These are phyloP conservation scores for Diplosphaera chodatii DNA, from an alignment of 139 green algal genomes.

Conservation along the genomic window DNA sequence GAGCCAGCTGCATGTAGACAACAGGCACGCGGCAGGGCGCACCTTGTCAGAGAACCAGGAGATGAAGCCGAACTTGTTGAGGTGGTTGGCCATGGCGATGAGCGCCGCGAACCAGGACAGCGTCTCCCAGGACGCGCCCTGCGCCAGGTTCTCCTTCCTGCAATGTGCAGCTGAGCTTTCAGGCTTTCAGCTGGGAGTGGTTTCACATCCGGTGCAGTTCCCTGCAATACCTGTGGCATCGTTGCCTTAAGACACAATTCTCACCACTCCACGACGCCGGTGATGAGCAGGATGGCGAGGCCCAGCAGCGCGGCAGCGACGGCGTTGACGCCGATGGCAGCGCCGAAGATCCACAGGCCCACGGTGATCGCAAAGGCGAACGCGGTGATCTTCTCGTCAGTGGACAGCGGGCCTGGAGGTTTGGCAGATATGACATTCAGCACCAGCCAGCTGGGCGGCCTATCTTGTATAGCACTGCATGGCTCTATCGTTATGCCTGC, in stretches of 20 bases:
- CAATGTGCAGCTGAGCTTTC: too few species aligned
- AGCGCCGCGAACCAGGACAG: slow-evolving; percentile 98
- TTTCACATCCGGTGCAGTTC: too few species aligned
- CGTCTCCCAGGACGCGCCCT: slow-evolving; percentile 89
- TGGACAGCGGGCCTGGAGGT: slow-evolving; percentile 65
- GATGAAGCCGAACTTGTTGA: slow-evolving; percentile 99
- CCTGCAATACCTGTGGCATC: too few species aligned
- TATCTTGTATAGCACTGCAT: too few species aligned
- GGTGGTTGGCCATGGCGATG: slow-evolving; percentile 96
- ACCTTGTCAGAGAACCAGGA: slow-evolving; percentile 86
- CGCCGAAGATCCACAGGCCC: slow-evolving; percentile 88
- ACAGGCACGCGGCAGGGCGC: not conserved
- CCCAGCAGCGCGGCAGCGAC: slow-evolving; percentile 94
- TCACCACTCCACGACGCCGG: slow-evolving; percentile 48
- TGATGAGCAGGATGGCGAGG: slow-evolving; percentile 91
- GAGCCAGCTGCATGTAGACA: too few species aligned
- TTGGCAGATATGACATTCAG: too few species aligned
- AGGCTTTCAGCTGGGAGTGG: too few species aligned
- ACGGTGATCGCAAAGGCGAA: slow-evolving; percentile 85
- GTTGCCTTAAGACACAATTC: not conserved
- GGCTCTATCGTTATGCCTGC: too few species aligned
- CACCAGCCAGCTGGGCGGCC: too few species aligned
- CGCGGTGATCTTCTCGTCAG: slow-evolving; percentile 94
- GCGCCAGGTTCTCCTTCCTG: slow-evolving; percentile 61
- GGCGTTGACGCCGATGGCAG: slow-evolving; percentile 79